Evolutionary conservation across 2,329 filamentous ascomycete species (phyloP), one percentile per base, ranked within the genome.

Genomic region (Penicillium sp.): DNA sequence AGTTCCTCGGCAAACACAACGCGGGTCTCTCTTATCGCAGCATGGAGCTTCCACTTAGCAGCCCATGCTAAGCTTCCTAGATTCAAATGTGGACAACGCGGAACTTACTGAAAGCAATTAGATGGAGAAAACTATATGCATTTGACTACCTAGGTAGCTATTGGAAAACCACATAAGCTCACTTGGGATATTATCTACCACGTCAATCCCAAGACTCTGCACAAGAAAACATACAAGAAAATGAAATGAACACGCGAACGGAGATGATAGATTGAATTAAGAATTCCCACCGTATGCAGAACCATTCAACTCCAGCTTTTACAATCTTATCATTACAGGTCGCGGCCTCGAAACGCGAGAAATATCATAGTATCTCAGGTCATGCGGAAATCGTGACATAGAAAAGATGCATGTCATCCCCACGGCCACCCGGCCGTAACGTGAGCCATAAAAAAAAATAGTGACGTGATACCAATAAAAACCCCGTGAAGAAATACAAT

Each of bases 281-380:
- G 47, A 58, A 58, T 54, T 52, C 49, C 53, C 50, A 56, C 54
- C 47, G 51, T 48, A 59, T 63, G 56, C 56, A 58, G 42, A 59
- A 47, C 43, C 52, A 56, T 31, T 55, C 41, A 57, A 63, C 57
- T 61, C 57, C 55, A 57, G 59, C 56, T 67, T 68, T 69, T 68
- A 65, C 65, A 66, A 57, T 64, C 61, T 64, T 66, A 67, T 69
- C 65, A 64, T 67, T 67, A 68, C 66, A 69, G 54, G 52, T 59
- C 55, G 58, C 63, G 45, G 59, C 55, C 48, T 52, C 39, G 46
- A 52, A 55, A 53, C 47, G 51, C 52, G 43, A 59, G 42, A 60
- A 52, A 57, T 56, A 64, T 60, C 55, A 61, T 60, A 52, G 44
- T 52, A 57, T 55, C 56, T 58, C 50, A 58, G 51, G 52, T 58